These are phyloP conservation scores for Colletotrichum spinosum DNA, from an alignment of 2,329 filamentous ascomycete species.

Conservation along the genomic window DNA sequence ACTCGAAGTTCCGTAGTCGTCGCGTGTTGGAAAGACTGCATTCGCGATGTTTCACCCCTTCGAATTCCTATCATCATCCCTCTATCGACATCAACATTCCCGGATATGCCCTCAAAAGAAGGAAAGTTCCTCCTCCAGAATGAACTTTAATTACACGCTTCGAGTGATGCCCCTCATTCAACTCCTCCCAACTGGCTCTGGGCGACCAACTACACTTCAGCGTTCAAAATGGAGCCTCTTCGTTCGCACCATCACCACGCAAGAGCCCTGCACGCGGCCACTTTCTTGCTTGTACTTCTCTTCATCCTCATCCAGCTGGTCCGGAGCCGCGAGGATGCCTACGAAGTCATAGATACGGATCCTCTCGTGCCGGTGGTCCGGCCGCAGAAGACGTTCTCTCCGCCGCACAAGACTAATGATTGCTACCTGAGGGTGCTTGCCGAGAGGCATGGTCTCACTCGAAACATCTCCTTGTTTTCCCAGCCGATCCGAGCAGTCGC, in stretches of 20 bases:
- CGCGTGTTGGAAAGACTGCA: neutral
- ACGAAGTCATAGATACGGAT: slow-evolving; percentile 26
- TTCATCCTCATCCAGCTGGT: slow-evolving; percentile 26
- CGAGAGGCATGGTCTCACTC: slow-evolving; percentile 26
- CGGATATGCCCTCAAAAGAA: slow-evolving; percentile 30
- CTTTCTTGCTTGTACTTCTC: slow-evolving; percentile 30
- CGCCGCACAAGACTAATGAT: slow-evolving; percentile 3
- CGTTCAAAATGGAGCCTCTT: slow-evolving; percentile 21
- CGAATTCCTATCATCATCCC: slow-evolving; percentile 32
- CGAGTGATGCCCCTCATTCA: slow-evolving; percentile 16
- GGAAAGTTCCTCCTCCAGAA: neutral
- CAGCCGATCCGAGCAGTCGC: slow-evolving; percentile 12
- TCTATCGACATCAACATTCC: slow-evolving; percentile 31
- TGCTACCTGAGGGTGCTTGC: slow-evolving; percentile 18
- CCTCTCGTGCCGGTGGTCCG: slow-evolving; percentile 29
- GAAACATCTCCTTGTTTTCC: slow-evolving; percentile 25
- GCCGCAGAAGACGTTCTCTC: neutral
- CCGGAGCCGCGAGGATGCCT: slow-evolving; percentile 23
- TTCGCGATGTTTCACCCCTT: slow-evolving; percentile 9
- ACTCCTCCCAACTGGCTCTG: slow-evolving; percentile 14
- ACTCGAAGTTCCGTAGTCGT: neutral
- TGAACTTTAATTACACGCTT: neutral
- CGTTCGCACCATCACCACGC: slow-evolving; percentile 29
- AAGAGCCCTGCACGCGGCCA: slow-evolving; percentile 30
- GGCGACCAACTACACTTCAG: neutral